phyloP scores from a whole-genome alignment of 2,329 filamentous ascomycete species.

The Elsinoe fawcettii region DNA sequence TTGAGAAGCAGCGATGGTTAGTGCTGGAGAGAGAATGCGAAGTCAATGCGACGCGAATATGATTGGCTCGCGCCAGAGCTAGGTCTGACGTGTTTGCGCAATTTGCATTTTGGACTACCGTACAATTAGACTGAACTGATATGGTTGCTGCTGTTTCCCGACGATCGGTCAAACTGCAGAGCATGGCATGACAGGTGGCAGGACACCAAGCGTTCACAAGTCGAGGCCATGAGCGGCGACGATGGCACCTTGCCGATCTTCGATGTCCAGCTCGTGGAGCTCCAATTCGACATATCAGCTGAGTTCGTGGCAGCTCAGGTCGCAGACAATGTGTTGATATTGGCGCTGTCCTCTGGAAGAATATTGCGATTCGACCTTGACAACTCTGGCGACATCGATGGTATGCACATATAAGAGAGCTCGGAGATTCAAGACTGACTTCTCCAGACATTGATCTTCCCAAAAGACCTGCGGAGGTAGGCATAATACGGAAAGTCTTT shows the following conservation, averaged over 20 bases:
- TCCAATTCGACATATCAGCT: slow-evolving; percentile 88
- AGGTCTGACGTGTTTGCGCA: too few relatives aligned
- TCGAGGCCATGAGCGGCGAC: slow-evolving; percentile 36
- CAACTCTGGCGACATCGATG: slow-evolving; percentile 86
- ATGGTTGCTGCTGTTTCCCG: too few relatives aligned
- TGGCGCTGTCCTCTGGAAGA: slow-evolving; percentile 84
- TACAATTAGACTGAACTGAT: background rate
- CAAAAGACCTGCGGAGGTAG: slow-evolving; percentile 83
- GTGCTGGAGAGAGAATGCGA: background rate
- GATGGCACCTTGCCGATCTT: slow-evolving; percentile 75
- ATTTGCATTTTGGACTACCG: background rate
- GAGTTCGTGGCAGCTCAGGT: slow-evolving; percentile 96
- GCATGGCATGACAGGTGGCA: background rate
- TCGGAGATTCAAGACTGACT: background rate
- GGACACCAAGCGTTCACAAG: background rate
- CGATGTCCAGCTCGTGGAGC: slow-evolving; percentile 82
- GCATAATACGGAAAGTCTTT: slow-evolving; percentile 91
- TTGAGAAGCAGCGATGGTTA: background rate
- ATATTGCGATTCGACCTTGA: slow-evolving; percentile 92
- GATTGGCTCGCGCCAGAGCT: background rate
- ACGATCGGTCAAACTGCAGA: background rate
- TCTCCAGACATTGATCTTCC: slow-evolving; percentile 84
- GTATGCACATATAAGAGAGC: slow-evolving; percentile 19
- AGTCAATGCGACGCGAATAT: background rate
- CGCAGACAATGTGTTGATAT: slow-evolving; percentile 89